phyloP scores from a whole-genome alignment of 768 basidiomycete species.

The Phanerodontia chrysosporium region DNA sequence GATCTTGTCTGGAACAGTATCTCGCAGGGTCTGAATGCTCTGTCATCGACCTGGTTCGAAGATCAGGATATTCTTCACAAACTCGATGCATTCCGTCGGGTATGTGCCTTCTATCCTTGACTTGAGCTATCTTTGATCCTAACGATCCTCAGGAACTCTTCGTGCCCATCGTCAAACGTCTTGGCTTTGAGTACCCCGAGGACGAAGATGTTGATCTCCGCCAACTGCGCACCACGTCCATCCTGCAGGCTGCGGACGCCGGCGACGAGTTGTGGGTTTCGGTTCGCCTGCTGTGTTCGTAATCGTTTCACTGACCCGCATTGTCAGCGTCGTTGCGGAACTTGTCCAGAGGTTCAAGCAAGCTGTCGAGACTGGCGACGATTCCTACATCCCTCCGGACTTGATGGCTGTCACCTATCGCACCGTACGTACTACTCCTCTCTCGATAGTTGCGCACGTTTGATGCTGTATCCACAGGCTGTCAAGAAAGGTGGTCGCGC shows the following conservation, averaged over 20 bases:
- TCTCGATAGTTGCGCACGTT: slow-evolving; percentile 4
- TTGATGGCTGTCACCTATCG: slow-evolving; percentile 54
- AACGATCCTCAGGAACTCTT: slow-evolving; percentile 49
- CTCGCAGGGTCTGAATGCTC: slow-evolving; percentile 43
- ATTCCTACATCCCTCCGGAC: slow-evolving; percentile 78
- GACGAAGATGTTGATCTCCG: slow-evolving; percentile 65
- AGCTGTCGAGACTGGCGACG: slow-evolving; percentile 69
- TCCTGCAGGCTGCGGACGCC: slow-evolving; percentile 50
- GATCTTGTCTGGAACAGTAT: slow-evolving; percentile 84
- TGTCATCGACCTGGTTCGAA: slow-evolving; percentile 84
- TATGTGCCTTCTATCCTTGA: slow-evolving; percentile 26
- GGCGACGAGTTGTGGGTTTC: slow-evolving; percentile 38
- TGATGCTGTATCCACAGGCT: slow-evolving; percentile 38
- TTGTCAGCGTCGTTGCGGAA: slow-evolving; percentile 63
- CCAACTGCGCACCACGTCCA: slow-evolving; percentile 71
- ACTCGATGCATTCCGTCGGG: slow-evolving; percentile 58
- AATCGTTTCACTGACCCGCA: neutral
- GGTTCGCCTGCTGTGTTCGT: neutral
- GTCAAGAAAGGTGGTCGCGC: slow-evolving; percentile 67
- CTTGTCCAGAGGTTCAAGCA: slow-evolving; percentile 65
- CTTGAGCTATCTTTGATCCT: neutral
- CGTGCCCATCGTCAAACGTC: slow-evolving; percentile 67
- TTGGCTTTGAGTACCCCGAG: slow-evolving; percentile 73
- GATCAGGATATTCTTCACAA: slow-evolving; percentile 47
- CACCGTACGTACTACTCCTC: slow-evolving; percentile 31